Evolutionary conservation across 2,329 filamentous ascomycete species (phyloP).

Genomic region (Ascochyta fabae): DNA sequence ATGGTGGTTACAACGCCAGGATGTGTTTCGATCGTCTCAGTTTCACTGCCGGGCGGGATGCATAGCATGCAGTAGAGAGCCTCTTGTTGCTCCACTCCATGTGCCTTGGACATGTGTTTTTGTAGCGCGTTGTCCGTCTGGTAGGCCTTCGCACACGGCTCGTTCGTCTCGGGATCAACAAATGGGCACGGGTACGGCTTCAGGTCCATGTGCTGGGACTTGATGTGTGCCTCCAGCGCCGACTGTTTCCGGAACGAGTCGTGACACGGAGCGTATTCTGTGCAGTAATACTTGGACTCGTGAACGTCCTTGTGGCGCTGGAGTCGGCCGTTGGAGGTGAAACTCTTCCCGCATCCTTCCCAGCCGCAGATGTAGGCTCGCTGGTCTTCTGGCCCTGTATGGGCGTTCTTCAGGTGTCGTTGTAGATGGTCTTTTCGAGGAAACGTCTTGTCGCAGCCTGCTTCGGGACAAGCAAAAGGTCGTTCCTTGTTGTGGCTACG

Average conservation of each 20-base stretch:
- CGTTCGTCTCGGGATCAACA: constrained; percentile 58
- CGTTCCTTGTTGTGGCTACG: constrained; percentile 86
- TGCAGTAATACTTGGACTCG: constrained; percentile 77
- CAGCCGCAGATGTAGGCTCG: constrained; percentile 75
- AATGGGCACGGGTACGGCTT: constrained; percentile 75
- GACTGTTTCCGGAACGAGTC: constrained; percentile 87
- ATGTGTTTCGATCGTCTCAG: constrained; percentile 39
- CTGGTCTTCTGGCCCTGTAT: constrained; percentile 64
- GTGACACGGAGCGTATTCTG: constrained; percentile 71
- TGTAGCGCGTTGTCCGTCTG: constrained; percentile 74
- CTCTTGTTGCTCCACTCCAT: constrained; percentile 62
- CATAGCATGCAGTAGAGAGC: constrained; percentile 83
- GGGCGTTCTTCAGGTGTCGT: constrained; percentile 83
- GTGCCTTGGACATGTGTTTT: constrained; percentile 72
- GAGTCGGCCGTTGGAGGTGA: constrained; percentile 79
- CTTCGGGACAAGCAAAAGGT: constrained; percentile 74
- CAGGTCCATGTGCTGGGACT: constrained; percentile 73
- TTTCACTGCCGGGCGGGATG: constrained; percentile 38
- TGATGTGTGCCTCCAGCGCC: constrained; percentile 82
- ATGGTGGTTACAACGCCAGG: constrained; percentile 20
- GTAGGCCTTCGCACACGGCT: constrained; percentile 71
- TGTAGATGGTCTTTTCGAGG: constrained; percentile 85
- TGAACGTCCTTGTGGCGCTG: constrained; percentile 81
- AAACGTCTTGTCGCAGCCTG: constrained; percentile 81
- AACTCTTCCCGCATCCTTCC: constrained; percentile 77